Percentiles rank a stretch among this genome's conserved stretches.
phyloP scores from a whole-genome alignment of 331 rosid species.

The Erythrophleum ivorense region DNA sequence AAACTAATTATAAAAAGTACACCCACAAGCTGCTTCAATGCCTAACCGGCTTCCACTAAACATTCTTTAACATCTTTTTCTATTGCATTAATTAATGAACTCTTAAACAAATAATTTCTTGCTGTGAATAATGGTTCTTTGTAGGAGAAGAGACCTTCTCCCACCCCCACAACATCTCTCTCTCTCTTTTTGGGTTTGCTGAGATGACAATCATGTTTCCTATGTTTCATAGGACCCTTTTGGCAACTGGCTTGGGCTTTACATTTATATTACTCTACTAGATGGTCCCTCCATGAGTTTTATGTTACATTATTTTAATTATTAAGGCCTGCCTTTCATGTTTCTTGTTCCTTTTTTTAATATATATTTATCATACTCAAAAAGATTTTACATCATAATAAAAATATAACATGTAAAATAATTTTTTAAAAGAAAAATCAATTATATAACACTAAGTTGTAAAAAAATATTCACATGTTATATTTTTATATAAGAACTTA shows the following conservation, averaged over 20 bases:
- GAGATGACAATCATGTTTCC: conserved; percentile 42
- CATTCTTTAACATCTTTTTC: conserved; percentile 28
- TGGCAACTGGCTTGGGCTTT: conserved; percentile 27
- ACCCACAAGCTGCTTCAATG: conserved; percentile 27
- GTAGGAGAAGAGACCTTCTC: no score
- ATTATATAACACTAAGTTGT: no score
- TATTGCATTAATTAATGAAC: conserved; percentile 6
- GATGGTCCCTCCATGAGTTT: conserved; percentile 19
- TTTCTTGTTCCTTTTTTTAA: not conserved
- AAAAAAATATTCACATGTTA: not conserved
- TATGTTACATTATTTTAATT: not conserved
- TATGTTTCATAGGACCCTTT: conserved; percentile 38
- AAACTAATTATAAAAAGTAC: conserved; percentile 15
- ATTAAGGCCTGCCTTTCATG: not conserved
- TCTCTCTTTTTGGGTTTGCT: not conserved
- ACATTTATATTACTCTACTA: conserved; percentile 10
- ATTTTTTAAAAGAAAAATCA: no score
- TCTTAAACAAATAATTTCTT: conserved; percentile 37
- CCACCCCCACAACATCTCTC: no score
- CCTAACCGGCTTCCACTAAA: conserved; percentile 42
- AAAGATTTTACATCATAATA: not conserved
- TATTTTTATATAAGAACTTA: not conserved
- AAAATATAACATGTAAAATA: not conserved
- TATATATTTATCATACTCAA: not conserved
- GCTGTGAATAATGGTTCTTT: conserved; percentile 32